Base-by-base conservation (phyloP, 345 rosid species). In the Kandelia obovata region DNA sequence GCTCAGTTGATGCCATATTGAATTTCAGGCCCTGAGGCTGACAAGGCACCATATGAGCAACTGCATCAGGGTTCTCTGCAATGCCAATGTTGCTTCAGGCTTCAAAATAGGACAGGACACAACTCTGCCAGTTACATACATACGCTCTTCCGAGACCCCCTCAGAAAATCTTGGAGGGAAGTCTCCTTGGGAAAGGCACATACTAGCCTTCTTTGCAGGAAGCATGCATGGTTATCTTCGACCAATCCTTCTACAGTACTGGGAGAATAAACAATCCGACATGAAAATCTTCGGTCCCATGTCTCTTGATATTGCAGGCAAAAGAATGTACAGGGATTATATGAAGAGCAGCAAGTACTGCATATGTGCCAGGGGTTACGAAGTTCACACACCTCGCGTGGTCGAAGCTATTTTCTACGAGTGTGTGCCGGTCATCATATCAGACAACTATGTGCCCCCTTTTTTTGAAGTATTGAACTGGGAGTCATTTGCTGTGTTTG, bases 261-360 rank as follows among this genome's bases (percentile, higher is more conserved):
- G 98, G 98, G 94, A 81, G 77, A 83, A 83, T 67, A 91, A 84
- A 79, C 81, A 80, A 65, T 71, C 84, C 3, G 92, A 91, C 83
- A 89, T 93, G 96, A 93, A 85, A 79, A 86, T 93, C 75, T 66
- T 86, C 0, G 92, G 94, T 53, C 89, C 90, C 2, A 74, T 91
- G 91, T 85, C 90, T 27, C 92, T 85, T 19, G 86, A 86, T 59
- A 62, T 72, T 7, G 79, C 82, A 51, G 76, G 96, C 76, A 89
- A 85, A 74, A 83, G 74, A 75, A 53, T 67, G 8, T 93, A 91
- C 80, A 66, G 88, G 28, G 96, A 89, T 65, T 69, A 84, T 81
- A 88, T 93, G 95, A 89, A 93, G 82, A 88, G 88, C 73, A 93
- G 96, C 83, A 87, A 79, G 79, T 93, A 86, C 69, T 93, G 98